A percentile compares a stretch with the other conserved stretches of the same genome.
These are phyloP conservation scores for Crithidia sp. DNA, from an alignment of 208 protist species.

Conservation along the genomic window DNA sequence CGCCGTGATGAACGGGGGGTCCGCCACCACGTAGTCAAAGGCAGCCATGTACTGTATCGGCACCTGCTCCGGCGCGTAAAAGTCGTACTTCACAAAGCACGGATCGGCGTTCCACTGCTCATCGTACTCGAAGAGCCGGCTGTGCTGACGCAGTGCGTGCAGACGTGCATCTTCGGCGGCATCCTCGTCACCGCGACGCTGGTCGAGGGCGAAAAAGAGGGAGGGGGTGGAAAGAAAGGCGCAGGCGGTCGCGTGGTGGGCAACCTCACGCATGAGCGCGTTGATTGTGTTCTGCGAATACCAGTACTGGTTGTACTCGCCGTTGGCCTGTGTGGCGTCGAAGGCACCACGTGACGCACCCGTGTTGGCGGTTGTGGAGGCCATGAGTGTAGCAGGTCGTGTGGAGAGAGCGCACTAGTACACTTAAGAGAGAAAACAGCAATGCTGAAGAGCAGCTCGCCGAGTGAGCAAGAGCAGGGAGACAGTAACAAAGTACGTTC, in stretches of 20 bases:
- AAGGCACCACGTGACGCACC: slow-evolving; percentile 13
- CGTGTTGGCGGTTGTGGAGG: neutral
- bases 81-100: slow-evolving; percentile 91
- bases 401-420: neutral
- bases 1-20: slow-evolving; percentile 94
- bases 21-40: slow-evolving; percentile 94
- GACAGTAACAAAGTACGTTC: too few species aligned
- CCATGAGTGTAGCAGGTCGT: neutral
- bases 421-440: too few species aligned
- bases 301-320: slow-evolving; percentile 95
- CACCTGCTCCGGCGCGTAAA: slow-evolving; percentile 73
- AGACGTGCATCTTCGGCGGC: slow-evolving; percentile 26
- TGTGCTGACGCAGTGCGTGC: slow-evolving; percentile 40
- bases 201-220: slow-evolving; percentile 89
- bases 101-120: slow-evolving; percentile 73
- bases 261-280: slow-evolving; percentile 69
- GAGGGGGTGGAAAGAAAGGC: slow-evolving; percentile 93
- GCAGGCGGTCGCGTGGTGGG: slow-evolving; percentile 63
- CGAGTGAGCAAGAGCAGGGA: too few species aligned
- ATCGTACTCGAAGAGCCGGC: slow-evolving; percentile 90
- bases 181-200: slow-evolving; percentile 24
- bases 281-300: slow-evolving; percentile 89
- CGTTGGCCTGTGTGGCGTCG: slow-evolving; percentile 41
- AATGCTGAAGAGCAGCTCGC: too few species aligned
- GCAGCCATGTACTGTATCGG: slow-evolving; percentile 67